A percentile compares a stretch with the other conserved stretches of the same genome.
Evolutionary conservation across 352 stramenopile species (phyloP).

Genomic region (Blastocystis sp.): DNA sequence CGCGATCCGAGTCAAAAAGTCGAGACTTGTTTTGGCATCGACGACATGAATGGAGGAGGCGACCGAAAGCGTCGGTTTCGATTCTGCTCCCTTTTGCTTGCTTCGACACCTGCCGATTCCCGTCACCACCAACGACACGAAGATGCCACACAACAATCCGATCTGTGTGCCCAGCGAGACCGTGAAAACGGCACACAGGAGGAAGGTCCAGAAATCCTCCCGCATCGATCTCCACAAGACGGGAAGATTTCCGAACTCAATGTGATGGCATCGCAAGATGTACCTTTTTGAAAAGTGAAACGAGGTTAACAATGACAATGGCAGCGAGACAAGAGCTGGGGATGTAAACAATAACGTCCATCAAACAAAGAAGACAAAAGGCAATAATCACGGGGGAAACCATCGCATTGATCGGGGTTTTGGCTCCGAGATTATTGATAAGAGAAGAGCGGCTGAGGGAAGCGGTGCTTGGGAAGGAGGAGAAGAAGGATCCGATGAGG

Average conservation of each 20-base stretch:
- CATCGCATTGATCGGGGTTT: neutral
- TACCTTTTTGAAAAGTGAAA: slow-evolving; percentile 1
- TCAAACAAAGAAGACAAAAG: neutral
- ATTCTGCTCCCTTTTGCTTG: neutral
- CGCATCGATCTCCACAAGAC: neutral
- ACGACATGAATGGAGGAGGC: neutral
- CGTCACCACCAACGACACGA: neutral
- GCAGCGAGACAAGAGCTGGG: neutral
- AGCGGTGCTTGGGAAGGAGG: slow-evolving; percentile 10
- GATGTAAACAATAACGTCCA: neutral
- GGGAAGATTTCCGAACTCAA: neutral
- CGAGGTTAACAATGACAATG: slow-evolving; percentile 33
- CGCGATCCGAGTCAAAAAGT: neutral
- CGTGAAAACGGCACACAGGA: neutral
- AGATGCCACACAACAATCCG: neutral
- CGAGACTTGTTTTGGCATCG: neutral
- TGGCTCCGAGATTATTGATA: neutral
- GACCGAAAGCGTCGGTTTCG: neutral
- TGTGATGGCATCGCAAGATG: neutral
- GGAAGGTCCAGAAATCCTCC: slow-evolving; percentile 31
- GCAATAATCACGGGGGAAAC: neutral
- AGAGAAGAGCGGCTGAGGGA: slow-evolving; percentile 20
- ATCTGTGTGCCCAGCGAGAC: neutral
- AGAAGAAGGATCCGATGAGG: slow-evolving; percentile 57
- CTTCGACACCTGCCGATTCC: neutral